Evolutionary conservation across 805 yeast species (phyloP), one percentile per base, ranked within the genome.

Genomic region (Kodamaea neixiangensis): DNA sequence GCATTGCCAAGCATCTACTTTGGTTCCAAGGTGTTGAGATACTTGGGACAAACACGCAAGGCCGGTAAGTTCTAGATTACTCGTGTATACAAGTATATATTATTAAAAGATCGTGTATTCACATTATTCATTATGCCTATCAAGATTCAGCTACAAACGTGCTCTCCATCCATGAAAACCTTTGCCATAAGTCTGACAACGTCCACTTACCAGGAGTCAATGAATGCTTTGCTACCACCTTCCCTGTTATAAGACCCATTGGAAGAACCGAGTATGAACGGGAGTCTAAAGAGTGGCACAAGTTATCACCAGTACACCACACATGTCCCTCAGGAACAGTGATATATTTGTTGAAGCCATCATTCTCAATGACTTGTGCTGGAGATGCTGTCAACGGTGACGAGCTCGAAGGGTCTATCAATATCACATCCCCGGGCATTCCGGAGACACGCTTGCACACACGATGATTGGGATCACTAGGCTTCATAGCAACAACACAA

Each of bases 271-370:
- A 88, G 64, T 94, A 94, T 0, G 89, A 82, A 57, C 99, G 75
- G 3, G 97, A 89, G 61, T 94, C 99, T 44, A 92, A 72, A 17
- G 97, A 89, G 57, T 86, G 90, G 21, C 89, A 79, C 51, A 93
- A 68, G 63, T 94, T 94, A 63, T 94, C 99, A 1, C 99, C 99
- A 0, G 97, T 90, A 2, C 92, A 86, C 98, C 98, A 94, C 44
- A 89, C 88, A 68, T 94, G 99, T 2, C 99, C 99, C 57, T 85
- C 82, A 1, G 99, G 99, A 0, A 94, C 92, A 50, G 73, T 76
- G 7, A 93, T 83, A 65, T 75, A 89, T 50, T 81, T 79, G 61
- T 80, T 75, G 55, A 63, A 75, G 7, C 77, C 78, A 54, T 75
- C 78, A 49, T 73, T 64, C 22, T 54, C 58, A 1, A 61, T 52